phyloP scores from a whole-genome alignment of 192 early-diverging fungal genomes.

The Gryganskiella cystojenkinii region DNA sequence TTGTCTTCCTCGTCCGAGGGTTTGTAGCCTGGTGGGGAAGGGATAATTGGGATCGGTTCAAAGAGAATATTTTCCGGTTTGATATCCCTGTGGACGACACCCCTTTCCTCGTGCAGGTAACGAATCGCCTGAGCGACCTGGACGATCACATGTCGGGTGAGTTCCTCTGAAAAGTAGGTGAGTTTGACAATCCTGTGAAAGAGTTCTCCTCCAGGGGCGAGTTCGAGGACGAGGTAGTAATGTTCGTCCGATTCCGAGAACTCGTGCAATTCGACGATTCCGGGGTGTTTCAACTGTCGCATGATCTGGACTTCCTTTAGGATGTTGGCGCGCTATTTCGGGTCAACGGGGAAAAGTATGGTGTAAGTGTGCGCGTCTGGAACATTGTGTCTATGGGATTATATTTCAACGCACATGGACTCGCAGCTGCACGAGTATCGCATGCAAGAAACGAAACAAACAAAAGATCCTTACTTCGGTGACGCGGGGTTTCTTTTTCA shows the following conservation, averaged over 20 bases:
- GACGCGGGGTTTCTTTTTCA: constrained; percentile 50
- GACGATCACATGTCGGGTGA: constrained; percentile 83
- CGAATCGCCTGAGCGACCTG: constrained; percentile 85
- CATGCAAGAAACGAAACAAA: background rate
- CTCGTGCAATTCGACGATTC: constrained; percentile 77
- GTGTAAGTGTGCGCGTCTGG: too few relatives aligned
- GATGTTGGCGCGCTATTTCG: constrained; percentile 73
- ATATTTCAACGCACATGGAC: too few relatives aligned
- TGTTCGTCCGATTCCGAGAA: constrained; percentile 79
- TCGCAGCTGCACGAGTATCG: too few relatives aligned
- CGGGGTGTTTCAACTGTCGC: constrained; percentile 77
- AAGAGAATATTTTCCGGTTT: constrained; percentile 92
- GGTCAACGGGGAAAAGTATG: too few relatives aligned
- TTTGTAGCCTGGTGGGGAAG: constrained; percentile 38
- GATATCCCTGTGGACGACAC: constrained; percentile 88
- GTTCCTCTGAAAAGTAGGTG: constrained; percentile 79
- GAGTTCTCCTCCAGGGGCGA: constrained; percentile 85
- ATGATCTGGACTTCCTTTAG: constrained; percentile 88
- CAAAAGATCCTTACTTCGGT: constrained; percentile 40
- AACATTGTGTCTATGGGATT: too few relatives aligned
- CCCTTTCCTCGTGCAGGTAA: constrained; percentile 81
- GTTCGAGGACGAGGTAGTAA: constrained; percentile 83
- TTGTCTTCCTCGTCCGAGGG: constrained; percentile 68
- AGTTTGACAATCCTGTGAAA: constrained; percentile 85
- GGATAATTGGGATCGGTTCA: constrained; percentile 69